Evolutionary conservation across 2,329 filamentous ascomycete genomes (phyloP).

Genomic region (Penicillium sclerotiorum): DNA sequence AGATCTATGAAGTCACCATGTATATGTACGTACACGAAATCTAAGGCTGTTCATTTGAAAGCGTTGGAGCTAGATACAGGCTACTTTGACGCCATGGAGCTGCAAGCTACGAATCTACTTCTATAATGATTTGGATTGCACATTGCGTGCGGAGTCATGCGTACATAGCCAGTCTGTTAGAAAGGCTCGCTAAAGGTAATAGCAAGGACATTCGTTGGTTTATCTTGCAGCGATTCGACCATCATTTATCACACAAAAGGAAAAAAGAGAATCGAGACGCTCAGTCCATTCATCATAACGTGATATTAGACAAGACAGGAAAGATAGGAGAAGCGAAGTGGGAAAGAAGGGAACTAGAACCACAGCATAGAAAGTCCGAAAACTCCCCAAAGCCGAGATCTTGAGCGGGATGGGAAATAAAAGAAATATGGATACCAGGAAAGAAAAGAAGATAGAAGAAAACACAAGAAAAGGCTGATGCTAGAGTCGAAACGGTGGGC

Average conservation of each 20-base stretch:
- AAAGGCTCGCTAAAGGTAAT: not conserved
- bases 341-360: conserved; percentile 12
- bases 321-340: conserved; percentile 11
- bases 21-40: no score
- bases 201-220: conserved; percentile 12
- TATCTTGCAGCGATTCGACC: conserved; percentile 15
- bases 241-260: conserved; percentile 24
- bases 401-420: conserved; percentile 6
- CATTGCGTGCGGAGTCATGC: no score
- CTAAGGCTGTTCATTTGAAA: no score
- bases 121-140: no score
- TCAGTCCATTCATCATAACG: conserved; percentile 28
- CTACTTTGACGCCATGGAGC: no score
- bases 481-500: conserved; percentile 27
- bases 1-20: no score
- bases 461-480: conserved; percentile 30
- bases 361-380: not conserved
- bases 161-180: not conserved
- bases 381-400: not conserved
- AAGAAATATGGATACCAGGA: conserved; percentile 23
- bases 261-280: conserved; percentile 21
- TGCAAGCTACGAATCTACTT: no score
- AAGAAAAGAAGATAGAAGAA: conserved; percentile 16
- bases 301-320: conserved; percentile 29
- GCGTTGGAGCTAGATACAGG: no score